Evolutionary conservation across 1,284 basidiomycete genomes (phyloP), one percentile per base, ranked within the genome.

Genomic region (Omphalotus olearius): DNA sequence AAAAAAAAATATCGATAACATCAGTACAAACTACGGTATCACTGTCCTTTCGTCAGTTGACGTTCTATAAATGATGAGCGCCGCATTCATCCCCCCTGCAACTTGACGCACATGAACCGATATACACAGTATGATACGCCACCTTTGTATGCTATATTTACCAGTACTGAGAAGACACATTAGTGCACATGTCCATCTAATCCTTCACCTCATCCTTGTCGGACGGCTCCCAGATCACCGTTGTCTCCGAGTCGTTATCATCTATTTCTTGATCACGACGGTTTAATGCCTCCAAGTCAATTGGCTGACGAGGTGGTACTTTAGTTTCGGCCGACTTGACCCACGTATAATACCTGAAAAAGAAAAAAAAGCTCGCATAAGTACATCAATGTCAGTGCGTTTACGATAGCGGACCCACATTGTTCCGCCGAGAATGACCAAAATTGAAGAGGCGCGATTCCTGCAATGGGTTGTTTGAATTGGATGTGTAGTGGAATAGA

Each of bases 291-390:
- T 80, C 78, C n/a, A 79, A 57, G 55, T 79, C 78, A 18, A 57
- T 54, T 40, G 60, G 62, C 17, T 65, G 63, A 42, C 64, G 62
- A 23, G 68, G 58, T 11, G 68, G 62, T 50, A 67, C 64, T 47
- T 65, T 63, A 14, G 64, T 53, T 60, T 81, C 79, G 5, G 62
- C 62, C 10, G 79, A 74, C 65, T 85, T 86, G 52, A 81, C 67
- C 83, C 83, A 87, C 16, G 83, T 86, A 63, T 83, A 86, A 58
- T 73, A 79, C 71, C 79, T 81, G 52, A 23, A 23, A 54, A n/a
- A n/a, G n/a, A n/a, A n/a, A n/a, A n/a, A n/a, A n/a, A n/a, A n/a
- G n/a, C 38, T 48, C 45, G 38, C 43, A 37, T 56, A 36, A 52
- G 39, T 10, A 42, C 11, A 52, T 40, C 41, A 30, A 36, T 44